Conservation (phyloP, 1,284 basidiomycete species). For the Malassezia globosa region DNA sequence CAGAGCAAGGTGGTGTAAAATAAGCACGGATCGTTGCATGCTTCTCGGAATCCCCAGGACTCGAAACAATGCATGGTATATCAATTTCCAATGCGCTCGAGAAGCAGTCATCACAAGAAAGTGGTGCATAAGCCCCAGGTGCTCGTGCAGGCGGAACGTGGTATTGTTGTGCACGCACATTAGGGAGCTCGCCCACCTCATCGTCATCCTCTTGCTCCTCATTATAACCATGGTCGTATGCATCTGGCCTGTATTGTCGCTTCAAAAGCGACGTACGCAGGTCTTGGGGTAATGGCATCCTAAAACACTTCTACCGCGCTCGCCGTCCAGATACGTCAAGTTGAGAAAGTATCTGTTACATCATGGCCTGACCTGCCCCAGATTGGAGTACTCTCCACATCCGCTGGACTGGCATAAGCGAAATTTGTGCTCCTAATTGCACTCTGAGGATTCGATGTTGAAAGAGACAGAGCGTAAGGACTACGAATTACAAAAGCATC, state of each 20-base stretch:
- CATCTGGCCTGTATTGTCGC: not conserved
- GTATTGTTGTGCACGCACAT: no score
- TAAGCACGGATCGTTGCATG: slow-evolving; percentile 48
- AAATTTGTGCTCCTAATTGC: no score
- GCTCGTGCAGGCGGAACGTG: slow-evolving; percentile 10
- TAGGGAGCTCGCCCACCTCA: slow-evolving; percentile 5
- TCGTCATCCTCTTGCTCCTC: slow-evolving; percentile 13
- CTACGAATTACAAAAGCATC: no score
- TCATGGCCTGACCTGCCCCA: no score
- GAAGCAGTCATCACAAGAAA: slow-evolving; percentile 36
- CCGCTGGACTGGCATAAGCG: no score
- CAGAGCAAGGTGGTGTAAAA: slow-evolving; percentile 32
- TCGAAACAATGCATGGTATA: slow-evolving; percentile 17
- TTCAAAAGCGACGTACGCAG: slow-evolving; percentile 3
- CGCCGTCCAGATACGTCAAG: not conserved
- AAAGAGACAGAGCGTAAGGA: no score
- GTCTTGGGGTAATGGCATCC: not conserved
- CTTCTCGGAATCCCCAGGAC: not conserved
- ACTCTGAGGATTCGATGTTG: no score
- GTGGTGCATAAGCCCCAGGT: slow-evolving; percentile 18
- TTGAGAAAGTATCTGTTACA: no score
- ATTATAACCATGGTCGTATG: not conserved
- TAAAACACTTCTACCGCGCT: not conserved
- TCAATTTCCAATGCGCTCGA: slow-evolving; percentile 39
- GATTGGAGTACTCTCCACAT: no score